A percentile compares a stretch with the other conserved stretches of the same genome.
Evolutionary conservation across 805 yeast genomes (phyloP).

Genomic region (Kuraishia ogatae): DNA sequence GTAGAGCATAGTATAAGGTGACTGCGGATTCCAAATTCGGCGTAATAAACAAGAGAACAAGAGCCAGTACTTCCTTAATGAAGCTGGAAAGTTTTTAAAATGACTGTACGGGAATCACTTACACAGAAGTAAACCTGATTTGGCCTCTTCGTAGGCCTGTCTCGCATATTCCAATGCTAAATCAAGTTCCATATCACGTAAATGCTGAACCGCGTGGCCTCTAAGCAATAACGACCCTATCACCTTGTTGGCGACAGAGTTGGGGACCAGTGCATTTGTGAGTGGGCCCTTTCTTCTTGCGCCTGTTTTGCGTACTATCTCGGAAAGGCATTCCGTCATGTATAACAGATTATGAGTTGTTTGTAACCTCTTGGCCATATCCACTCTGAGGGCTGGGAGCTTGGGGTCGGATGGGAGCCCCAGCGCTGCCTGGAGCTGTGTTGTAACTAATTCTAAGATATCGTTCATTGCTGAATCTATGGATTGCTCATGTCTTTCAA

Average conservation of each 20-base stretch:
- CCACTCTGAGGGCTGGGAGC: conserved; percentile 47
- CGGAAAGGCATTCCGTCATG: background rate
- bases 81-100: too few species aligned
- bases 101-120: background rate
- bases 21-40: background rate
- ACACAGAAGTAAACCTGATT: background rate
- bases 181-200: background rate
- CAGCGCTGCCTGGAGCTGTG: conserved; percentile 54
- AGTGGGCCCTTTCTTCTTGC: background rate
- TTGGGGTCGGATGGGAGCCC: conserved; percentile 50
- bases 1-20: background rate
- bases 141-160: background rate
- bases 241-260: background rate
- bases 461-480: background rate
- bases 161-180: background rate
- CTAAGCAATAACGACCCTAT: background rate
- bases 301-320: background rate
- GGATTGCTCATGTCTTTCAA: background rate
- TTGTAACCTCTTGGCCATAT: conserved; percentile 13
- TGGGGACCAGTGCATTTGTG: background rate
- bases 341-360: conserved; percentile 4
- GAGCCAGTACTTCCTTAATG: too few species aligned
- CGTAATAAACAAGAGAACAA: background rate
- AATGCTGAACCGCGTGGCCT: background rate
- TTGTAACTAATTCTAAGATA: conserved; percentile 45